A percentile compares a stretch with the other conserved stretches of the same genome.
Evolutionary conservation across 2,329 filamentous ascomycete species (phyloP).

Genomic region (Alternaria incomplexa): DNA sequence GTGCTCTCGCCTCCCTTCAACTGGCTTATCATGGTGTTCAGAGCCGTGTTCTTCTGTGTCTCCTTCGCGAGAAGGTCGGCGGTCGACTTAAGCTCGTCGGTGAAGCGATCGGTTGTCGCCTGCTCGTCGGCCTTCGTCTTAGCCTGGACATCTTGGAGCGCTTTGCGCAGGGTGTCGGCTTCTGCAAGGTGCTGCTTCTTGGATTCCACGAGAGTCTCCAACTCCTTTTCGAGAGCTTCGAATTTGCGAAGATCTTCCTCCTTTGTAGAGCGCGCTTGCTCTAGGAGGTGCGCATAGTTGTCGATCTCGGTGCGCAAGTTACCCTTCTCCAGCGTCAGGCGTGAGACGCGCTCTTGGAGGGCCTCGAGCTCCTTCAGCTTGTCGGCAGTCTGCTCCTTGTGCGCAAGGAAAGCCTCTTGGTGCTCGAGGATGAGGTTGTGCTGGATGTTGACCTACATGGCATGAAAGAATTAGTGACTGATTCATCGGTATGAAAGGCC

Average conservation of each 20-base stretch:
- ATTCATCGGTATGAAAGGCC: not conserved
- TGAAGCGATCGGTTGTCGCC: slow-evolving; percentile 18
- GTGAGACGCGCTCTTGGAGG: slow-evolving; percentile 32
- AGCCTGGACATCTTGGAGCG: slow-evolving; percentile 16
- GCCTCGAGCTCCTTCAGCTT: slow-evolving; percentile 31
- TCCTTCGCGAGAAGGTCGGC: slow-evolving; percentile 27
- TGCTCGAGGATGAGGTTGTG: slow-evolving; percentile 36
- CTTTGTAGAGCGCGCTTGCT: slow-evolving; percentile 11
- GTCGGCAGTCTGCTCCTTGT: slow-evolving; percentile 22
- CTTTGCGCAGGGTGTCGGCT: slow-evolving; percentile 21
- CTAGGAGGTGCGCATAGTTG: slow-evolving; percentile 21
- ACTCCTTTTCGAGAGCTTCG: slow-evolving; percentile 22
- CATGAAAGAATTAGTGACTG: not conserved
- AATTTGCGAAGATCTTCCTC: slow-evolving; percentile 11
- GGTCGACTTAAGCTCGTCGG: slow-evolving; percentile 22
- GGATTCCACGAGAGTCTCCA: slow-evolving; percentile 15
- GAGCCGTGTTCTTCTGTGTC: slow-evolving; percentile 19
- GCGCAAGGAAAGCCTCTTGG: slow-evolving; percentile 33
- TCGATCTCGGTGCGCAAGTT: slow-evolving; percentile 35
- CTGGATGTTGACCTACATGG: slow-evolving; percentile 24
- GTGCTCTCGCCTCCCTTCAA: slow-evolving; percentile 18
- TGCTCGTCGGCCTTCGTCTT: slow-evolving; percentile 23
- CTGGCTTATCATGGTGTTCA: slow-evolving; percentile 17
- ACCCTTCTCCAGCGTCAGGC: slow-evolving; percentile 38
- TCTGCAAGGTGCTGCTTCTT: slow-evolving; percentile 26